Base-by-base conservation (phyloP, 2,329 filamentous ascomycete genomes). In the Coniosporium uncinatum region DNA sequence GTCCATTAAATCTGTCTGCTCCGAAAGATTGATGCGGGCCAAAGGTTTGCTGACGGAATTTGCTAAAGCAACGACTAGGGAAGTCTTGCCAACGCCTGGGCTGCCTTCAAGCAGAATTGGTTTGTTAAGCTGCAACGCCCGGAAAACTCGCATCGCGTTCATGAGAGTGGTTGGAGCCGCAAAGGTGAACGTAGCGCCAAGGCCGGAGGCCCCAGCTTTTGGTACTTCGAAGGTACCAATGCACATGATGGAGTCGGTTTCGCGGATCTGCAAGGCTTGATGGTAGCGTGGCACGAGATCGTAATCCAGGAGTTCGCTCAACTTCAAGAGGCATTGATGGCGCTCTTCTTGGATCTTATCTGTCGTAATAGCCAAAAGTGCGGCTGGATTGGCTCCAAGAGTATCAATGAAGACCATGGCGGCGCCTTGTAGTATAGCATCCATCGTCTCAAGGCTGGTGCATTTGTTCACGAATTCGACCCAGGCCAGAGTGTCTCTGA, bases 11-110 rank as follows among this genome's bases (percentile, higher is more conserved):
- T 98, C 93, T 0, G 94, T 98, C 64, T 98, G 93, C 52, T 98
- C 93, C 0, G 93, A 97, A 45, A 99, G 71, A 56, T 99, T 99
- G 64, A 99, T 96, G 52, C 93, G 79, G 1, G 89, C 95, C 47
- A 99, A 67, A 5, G 86, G 84, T 46, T 83, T 83, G 4, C 90
- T 88, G 48, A 88, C 85, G 4, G 83, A 81, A 50, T 78, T 77
- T 2, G 94, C 86, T 36, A 98, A 71, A 1, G 93, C 90, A 36
- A 85, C 83, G 18, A 99, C 81, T 14, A 99, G 74, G 2, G 91
- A 95, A 0, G 93, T 99, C 69, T 98, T 99, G 42, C 93, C 93
- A 18, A 99, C 93, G 58, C 93, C 93, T n/a, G 93, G 93, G 52
- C 87, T 96, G 27, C 94, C 93, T 67, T 99, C 93, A 3, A 99